Evolutionary conservation across 1,284 basidiomycete species (phyloP), one percentile per base, ranked within the genome.

Genomic region (Entoloma clypeatum): DNA sequence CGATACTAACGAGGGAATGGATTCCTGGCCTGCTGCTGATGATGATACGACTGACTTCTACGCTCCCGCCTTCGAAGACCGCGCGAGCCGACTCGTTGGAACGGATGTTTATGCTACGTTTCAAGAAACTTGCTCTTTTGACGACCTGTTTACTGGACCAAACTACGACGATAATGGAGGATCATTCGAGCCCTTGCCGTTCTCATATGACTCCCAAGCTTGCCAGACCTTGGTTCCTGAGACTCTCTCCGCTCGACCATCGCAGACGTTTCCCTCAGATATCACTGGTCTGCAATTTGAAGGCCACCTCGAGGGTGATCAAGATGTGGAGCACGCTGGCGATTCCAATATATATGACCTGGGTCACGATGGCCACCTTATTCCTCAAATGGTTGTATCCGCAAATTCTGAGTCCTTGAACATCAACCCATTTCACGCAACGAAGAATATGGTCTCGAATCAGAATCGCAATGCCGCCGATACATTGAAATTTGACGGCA

Each of bases 201-300:
- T 48, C 5, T 48, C 46, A 13, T 48, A 43, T 18, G 46, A 44
- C 35, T 48, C 46, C 14, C 46, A 48, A 27, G 25, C 34, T 10
- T 45, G 41, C 31, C 27, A 22, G 13, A n/a, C n/a, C n/a, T n/a
- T n/a, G n/a, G n/a, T n/a, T n/a, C n/a, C n/a, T n/a, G n/a, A n/a
- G n/a, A 21, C 19, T 30, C 10, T 21, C 18, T 27, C 23, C 27
- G 19, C 25, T 23, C 27, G 13, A 17, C 23, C 16, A 16, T 14
- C 41, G 24, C 37, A 38, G 10, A 14, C 18, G n/a, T n/a, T n/a
- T n/a, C n/a, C n/a, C 13, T 27, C 19, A 28, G 18, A 14, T 11
- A 19, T 39, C 8, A 22, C 14, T 6, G 14, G 23, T 23, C 13
- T 10, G 17, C 16, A 10, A 10, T 32, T 22, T 24, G 26, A 30